Evolutionary conservation across 1,139 yeast genomes (phyloP), one percentile per base, ranked within the genome.

Genomic region (Eremothecium cymbalariae): DNA sequence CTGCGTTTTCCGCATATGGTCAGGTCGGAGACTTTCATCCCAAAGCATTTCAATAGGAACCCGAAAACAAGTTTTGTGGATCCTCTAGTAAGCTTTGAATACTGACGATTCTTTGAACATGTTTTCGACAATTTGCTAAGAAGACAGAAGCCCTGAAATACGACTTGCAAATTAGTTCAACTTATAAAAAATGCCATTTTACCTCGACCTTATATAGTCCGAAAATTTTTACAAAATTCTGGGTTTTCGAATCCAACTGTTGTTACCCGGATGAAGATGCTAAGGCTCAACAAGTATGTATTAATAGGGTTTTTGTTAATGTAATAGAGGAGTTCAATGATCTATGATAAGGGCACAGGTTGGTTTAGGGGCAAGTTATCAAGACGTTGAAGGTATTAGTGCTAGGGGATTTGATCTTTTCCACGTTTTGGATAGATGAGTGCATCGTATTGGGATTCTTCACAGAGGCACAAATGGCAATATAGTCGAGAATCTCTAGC

Each of bases 1-100:
- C 47, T 58, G 48, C 63, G 66, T 55, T 63, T 62, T 63, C 67
- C 67, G 63, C 63, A 57, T 45, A 77, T 59, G 65, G 47, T 51
- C 57, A 60, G 86, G 84, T 86, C 79, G 93, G 90, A 80, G 93
- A 81, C 93, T 81, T 81, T 81, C 90, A 32, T 45, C 93, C 93
- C 90, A 74, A 80, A 79, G 86, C 85, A 58, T 58, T 44, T 38
- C 32, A 17, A 26, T 47, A 57, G 40, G 50, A 50, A 41, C 31
- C 22, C 31, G 30, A 26, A 23, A 18, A 18, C 31, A 41, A 41
- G 44, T 38, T 53, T 63, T 21, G 27, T 22, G 40, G 16, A 13
- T 33, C 75, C 68, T 69, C 75, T 48, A 68, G 88, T 64, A 64
- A 62, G 82, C 88, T 79, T 81, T 78, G 90, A 75, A 49, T 57